A percentile compares a stretch with the other conserved stretches of the same genome.
phyloP scores from a whole-genome alignment of 2,329 filamentous ascomycete genomes.

The Alternaria sp. region DNA sequence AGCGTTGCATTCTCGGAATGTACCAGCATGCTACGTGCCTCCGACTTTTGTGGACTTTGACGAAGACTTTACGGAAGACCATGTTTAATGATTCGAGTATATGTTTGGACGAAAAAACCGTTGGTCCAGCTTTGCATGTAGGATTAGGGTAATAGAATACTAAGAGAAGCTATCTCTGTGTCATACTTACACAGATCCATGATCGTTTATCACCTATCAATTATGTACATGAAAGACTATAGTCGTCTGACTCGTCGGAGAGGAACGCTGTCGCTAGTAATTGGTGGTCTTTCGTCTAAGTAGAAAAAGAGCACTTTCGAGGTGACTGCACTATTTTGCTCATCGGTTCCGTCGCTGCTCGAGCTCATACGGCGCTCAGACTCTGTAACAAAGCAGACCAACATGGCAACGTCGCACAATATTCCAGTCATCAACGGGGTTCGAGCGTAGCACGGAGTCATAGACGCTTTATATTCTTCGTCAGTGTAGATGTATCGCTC shows the following conservation, averaged over 20 bases:
- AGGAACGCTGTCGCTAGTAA: too few species aligned
- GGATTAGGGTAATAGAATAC: neutral
- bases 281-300: too few species aligned
- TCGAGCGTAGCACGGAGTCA: neutral
- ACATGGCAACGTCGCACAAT: neutral
- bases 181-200: fast-evolving
- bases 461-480: neutral
- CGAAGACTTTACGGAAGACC: neutral
- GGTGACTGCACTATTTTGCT: too few species aligned
- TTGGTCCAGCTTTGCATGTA: neutral
- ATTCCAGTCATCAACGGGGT: neutral
- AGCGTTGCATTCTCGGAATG: fast-evolving
- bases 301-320: too few species aligned
- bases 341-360: neutral
- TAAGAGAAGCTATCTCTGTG: neutral
- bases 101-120: neutral
- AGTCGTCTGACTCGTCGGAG: too few species aligned
- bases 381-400: neutral
- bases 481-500: neutral
- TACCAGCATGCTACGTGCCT: neutral
- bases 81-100: neutral
- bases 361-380: neutral
- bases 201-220: too few species aligned
- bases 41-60: neutral
- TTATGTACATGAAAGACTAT: too few species aligned